Percentiles rank a stretch among this genome's conserved stretches.
phyloP scores from a whole-genome alignment of 768 basidiomycete species.

The Lactifluus piperatus region DNA sequence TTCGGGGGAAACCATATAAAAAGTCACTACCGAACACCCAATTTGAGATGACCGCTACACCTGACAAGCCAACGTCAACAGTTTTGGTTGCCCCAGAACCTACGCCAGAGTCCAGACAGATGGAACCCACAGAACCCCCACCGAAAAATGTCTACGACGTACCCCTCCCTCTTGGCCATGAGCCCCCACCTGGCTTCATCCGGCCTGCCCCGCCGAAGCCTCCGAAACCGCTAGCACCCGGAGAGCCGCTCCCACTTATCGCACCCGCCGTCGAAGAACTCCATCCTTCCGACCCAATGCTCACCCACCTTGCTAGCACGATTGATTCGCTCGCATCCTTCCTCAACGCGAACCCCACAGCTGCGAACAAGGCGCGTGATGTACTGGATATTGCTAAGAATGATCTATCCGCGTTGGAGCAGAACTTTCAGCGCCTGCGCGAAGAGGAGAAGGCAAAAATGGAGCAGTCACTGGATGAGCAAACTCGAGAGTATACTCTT shows the following conservation, averaged over 20 bases:
- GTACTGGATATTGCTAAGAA: constrained; percentile 74
- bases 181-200: constrained; percentile 84
- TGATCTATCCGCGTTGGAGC: constrained; percentile 71
- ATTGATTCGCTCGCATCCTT: constrained; percentile 88
- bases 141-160: constrained; percentile 48
- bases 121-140: constrained; percentile 17
- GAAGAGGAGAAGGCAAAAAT: constrained; percentile 69
- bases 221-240: constrained; percentile 25
- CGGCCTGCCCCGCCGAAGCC: constrained; percentile 49
- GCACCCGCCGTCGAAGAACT: constrained; percentile 73
- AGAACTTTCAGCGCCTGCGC: constrained; percentile 69
- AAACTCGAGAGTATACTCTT: constrained; percentile 73
- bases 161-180: constrained; percentile 87
- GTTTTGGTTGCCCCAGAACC: constrained; percentile 24
- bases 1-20: constrained; percentile 38
- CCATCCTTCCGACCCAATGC: constrained; percentile 76
- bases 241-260: constrained; percentile 60
- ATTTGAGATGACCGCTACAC: constrained; percentile 23
- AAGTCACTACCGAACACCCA: constrained; percentile 6
- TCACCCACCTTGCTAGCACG: constrained; percentile 82
- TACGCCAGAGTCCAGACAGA: constrained; percentile 11
- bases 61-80: constrained; percentile 23
- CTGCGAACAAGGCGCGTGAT: constrained; percentile 56
- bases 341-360: constrained; percentile 63
- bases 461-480: constrained; percentile 63